phyloP scores from a whole-genome alignment of 345 rosid genomes.

The Passiflora organensis region DNA sequence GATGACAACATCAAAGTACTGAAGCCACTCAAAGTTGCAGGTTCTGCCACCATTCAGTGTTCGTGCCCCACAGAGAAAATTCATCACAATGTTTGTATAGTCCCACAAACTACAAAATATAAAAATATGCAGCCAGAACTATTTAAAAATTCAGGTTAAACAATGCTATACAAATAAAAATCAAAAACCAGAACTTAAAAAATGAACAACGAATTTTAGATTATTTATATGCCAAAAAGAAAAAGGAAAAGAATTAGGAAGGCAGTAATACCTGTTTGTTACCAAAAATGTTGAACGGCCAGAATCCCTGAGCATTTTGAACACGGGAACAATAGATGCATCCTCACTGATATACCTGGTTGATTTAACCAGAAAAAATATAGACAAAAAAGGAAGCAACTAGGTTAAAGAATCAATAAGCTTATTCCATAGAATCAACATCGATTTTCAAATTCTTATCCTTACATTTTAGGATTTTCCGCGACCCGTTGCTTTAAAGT shows the following conservation, averaged over 20 bases:
- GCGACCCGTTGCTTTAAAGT: conserved; percentile 97
- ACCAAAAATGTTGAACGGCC: conserved; percentile 94
- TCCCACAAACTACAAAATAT: conserved; percentile 89
- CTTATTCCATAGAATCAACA: not conserved
- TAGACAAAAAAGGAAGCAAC: not conserved
- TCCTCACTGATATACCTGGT: conserved; percentile 86
- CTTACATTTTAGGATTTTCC: conserved; percentile 60
- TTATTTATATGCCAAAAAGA: not conserved
- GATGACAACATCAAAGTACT: conserved; percentile 82
- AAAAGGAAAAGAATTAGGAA: not conserved
- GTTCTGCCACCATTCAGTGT: conserved; percentile 31
- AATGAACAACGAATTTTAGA: too few species aligned
- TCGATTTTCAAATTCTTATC: not conserved
- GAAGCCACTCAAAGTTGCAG: conserved; percentile 83
- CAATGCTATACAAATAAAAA: too few species aligned
- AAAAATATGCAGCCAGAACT: conserved; percentile 5
- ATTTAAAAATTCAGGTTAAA: too few species aligned
- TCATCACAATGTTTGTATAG: conserved; percentile 95
- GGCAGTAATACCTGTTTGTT: conserved; percentile 75
- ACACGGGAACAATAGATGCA: conserved; percentile 64
- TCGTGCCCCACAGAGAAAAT: conserved; percentile 65
- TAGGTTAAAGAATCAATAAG: not conserved
- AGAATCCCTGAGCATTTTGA: conserved; percentile 86
- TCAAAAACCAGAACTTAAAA: too few species aligned
- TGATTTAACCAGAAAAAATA: not conserved